Percentiles rank a stretch among this genome's conserved stretches.
Conservation (phyloP, 2,329 filamentous ascomycete genomes). For the Zasmidium citrigriseum region DNA sequence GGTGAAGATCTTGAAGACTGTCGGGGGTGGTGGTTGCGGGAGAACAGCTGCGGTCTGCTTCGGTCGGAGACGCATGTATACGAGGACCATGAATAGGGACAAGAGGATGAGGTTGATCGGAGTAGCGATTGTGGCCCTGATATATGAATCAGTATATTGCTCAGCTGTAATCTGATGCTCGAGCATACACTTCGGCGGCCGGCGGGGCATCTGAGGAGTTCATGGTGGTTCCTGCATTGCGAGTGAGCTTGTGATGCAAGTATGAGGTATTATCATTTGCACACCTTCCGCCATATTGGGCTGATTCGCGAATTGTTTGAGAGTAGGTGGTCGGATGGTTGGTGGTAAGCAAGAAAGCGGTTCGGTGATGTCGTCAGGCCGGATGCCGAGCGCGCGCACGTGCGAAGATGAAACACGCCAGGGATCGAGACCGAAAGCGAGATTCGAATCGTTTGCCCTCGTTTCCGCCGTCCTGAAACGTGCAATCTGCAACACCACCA, state of each 20-base stretch:
- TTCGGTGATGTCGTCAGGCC: neutral
- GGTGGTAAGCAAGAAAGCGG: neutral
- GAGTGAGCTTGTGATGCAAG: no score
- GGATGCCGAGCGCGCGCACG: no score
- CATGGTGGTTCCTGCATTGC: slow-evolving; percentile 13
- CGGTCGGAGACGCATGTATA: slow-evolving; percentile 62
- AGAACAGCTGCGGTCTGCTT: slow-evolving; percentile 48
- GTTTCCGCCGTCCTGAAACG: neutral
- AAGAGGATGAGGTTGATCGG: slow-evolving; percentile 64
- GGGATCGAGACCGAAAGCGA: neutral
- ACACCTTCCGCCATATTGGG: no score
- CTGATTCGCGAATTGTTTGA: no score
- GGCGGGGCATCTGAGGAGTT: slow-evolving; percentile 29
- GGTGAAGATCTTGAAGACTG: slow-evolving; percentile 85
- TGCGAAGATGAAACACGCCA: neutral
- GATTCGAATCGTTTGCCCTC: neutral
- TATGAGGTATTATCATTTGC: no score
- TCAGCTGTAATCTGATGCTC: neutral
- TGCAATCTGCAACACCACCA: neutral
- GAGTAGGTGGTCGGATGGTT: neutral
- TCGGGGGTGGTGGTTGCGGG: slow-evolving; percentile 62
- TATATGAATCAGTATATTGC: slow-evolving; percentile 4
- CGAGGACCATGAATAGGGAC: slow-evolving; percentile 57
- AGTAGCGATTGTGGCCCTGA: slow-evolving; percentile 57
- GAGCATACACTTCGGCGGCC: slow-evolving; percentile 46